These are phyloP conservation scores for Dioscorea dumetorum DNA, from an alignment of 106 monocot genomes.

Conservation along the genomic window DNA sequence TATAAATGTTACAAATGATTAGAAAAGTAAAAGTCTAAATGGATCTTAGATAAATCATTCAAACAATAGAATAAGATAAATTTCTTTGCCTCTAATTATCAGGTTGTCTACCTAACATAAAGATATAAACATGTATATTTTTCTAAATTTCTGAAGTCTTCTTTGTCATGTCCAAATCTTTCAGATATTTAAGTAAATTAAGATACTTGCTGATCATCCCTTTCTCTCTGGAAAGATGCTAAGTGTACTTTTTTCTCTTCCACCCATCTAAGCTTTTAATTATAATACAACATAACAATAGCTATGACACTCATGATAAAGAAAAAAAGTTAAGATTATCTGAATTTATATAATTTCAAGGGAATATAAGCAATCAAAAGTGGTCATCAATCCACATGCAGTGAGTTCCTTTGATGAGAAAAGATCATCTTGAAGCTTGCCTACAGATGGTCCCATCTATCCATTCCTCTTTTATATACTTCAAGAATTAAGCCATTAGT, in stretches of 20 bases:
- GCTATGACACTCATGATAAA: background rate
- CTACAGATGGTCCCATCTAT: slow-evolving; percentile 22
- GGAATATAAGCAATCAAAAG: background rate
- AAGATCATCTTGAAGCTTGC: background rate
- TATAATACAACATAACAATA: background rate
- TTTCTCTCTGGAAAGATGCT: background rate
- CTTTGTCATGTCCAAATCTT: too few species aligned
- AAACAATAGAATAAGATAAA: background rate
- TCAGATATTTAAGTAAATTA: too few species aligned
- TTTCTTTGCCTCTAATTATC: background rate
- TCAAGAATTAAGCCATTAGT: background rate
- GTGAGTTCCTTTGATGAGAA: slow-evolving; percentile 15
- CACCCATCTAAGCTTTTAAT: background rate
- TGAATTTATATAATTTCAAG: slow-evolving; percentile 5
- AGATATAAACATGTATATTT: too few species aligned
- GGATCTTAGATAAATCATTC: background rate
- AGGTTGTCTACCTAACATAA: too few species aligned
- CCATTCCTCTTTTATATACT: background rate
- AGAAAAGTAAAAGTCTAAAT: too few species aligned
- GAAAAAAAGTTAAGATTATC: background rate
- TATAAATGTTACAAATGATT: background rate
- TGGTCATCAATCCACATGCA: slow-evolving; percentile 5
- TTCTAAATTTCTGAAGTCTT: too few species aligned
- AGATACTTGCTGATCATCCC: background rate
- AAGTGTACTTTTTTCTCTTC: background rate